Conservation (phyloP, 345 rosid species). For the Carallia brachiata region DNA sequence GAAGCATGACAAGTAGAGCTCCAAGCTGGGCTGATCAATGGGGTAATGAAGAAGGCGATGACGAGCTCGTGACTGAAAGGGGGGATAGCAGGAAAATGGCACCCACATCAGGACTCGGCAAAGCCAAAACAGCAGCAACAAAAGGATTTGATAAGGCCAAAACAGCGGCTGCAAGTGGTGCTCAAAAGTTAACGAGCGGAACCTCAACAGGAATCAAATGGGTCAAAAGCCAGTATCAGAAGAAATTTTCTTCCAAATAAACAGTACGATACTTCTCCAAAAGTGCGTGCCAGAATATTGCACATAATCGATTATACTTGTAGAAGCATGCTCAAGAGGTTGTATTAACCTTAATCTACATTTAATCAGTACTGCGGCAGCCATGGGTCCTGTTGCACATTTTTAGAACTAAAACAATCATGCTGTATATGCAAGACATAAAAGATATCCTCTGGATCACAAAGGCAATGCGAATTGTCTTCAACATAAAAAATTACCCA, state of each 20-base stretch:
- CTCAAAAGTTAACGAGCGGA: slow-evolving; percentile 21
- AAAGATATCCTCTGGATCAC: no score
- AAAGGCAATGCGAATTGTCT: no score
- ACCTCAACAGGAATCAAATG: slow-evolving; percentile 27
- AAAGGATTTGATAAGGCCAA: slow-evolving; percentile 19
- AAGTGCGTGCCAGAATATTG: no score
- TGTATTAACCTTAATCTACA: no score
- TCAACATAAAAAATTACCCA: no score
- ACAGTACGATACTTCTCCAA: no score
- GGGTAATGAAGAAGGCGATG: slow-evolving; percentile 14
- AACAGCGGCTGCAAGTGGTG: slow-evolving; percentile 5
- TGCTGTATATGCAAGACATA: no score
- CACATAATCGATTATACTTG: no score
- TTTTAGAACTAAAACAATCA: no score
- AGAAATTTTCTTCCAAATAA: slow-evolving; percentile 19
- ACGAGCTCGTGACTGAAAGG: not conserved
- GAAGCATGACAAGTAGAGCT: slow-evolving; percentile 20
- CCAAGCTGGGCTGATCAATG: slow-evolving; percentile 26
- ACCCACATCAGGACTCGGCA: not conserved
- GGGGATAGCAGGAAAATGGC: not conserved
- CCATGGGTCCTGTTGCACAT: no score
- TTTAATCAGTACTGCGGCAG: no score
- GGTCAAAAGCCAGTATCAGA: slow-evolving; percentile 18
- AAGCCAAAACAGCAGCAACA: slow-evolving; percentile 21
- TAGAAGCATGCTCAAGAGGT: no score